Conservation (phyloP, 164 flowering plant species). For the Vitis cinerea region DNA sequence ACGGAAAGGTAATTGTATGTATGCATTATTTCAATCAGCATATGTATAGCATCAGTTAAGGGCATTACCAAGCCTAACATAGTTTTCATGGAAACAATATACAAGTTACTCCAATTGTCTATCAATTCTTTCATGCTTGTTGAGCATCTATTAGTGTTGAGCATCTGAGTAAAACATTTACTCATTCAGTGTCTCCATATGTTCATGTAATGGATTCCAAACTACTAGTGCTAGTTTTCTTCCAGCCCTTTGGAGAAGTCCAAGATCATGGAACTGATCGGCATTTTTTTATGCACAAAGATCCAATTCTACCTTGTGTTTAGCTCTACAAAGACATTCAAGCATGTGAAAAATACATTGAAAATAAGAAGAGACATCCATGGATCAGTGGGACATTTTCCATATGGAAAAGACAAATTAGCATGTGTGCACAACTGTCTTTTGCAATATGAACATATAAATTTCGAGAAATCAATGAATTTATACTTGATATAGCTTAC, state of each 20-base stretch:
- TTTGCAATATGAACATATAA: no score
- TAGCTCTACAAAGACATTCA: slow-evolving; percentile 63
- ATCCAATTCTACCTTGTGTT: slow-evolving; percentile 45
- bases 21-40: not conserved
- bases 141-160: no score
- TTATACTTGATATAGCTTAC: no score
- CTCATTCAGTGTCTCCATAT: not conserved
- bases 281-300: slow-evolving; percentile 3
- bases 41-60: not conserved
- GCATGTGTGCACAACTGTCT: not conserved
- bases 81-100: no score
- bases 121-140: no score
- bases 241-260: not conserved
- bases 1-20: not conserved
- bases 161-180: not conserved
- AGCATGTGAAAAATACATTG: slow-evolving; percentile 57
- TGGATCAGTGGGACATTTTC: not conserved
- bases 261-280: not conserved
- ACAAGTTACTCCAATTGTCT: no score
- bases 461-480: no score
- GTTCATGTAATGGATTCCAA: no score
- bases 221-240: no score
- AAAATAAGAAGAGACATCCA: slow-evolving; percentile 7
- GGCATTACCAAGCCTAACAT: not conserved
- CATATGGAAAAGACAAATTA: not conserved